Evolutionary conservation across 2,329 filamentous ascomycete genomes (phyloP).

Genomic region (Fusarium napiforme): DNA sequence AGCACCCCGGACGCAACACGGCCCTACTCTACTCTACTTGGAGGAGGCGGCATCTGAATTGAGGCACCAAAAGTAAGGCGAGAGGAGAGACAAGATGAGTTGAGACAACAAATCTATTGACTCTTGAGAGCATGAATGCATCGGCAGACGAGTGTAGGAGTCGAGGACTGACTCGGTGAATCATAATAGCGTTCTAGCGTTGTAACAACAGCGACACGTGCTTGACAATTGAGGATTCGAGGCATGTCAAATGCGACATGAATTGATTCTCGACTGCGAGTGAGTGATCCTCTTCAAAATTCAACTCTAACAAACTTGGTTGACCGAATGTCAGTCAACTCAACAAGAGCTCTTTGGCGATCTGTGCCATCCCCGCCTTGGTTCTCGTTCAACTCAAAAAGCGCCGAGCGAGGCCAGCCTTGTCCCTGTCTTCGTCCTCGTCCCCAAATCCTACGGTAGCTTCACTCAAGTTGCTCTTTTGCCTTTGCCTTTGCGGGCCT

Average conservation of each 20-base stretch:
- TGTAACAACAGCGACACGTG: background rate
- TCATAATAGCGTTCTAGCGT: background rate
- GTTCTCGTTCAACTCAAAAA: background rate
- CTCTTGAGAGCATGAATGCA: background rate
- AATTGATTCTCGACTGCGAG: background rate
- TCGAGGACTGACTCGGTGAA: background rate
- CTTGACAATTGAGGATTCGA: background rate
- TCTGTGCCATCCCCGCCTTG: slow-evolving; percentile 15
- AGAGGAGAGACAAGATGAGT: slow-evolving; percentile 5
- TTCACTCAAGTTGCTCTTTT: background rate
- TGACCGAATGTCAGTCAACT: background rate
- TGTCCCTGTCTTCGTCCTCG: background rate
- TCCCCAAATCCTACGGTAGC: background rate
- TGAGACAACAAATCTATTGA: background rate
- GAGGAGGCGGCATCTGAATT: background rate
- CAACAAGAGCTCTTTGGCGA: slow-evolving; percentile 9
- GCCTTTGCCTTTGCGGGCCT: slow-evolving; percentile 14
- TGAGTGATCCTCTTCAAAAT: background rate
- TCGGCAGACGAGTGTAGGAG: background rate
- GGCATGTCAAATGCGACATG: background rate
- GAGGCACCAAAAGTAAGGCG: background rate
- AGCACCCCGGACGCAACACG: slow-evolving; percentile 34
- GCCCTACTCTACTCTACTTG: slow-evolving; percentile 9
- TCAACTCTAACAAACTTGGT: background rate
- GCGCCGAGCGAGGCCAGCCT: background rate